Conservation (phyloP, 129 eudicot species). For the Lactuca sativa region DNA sequence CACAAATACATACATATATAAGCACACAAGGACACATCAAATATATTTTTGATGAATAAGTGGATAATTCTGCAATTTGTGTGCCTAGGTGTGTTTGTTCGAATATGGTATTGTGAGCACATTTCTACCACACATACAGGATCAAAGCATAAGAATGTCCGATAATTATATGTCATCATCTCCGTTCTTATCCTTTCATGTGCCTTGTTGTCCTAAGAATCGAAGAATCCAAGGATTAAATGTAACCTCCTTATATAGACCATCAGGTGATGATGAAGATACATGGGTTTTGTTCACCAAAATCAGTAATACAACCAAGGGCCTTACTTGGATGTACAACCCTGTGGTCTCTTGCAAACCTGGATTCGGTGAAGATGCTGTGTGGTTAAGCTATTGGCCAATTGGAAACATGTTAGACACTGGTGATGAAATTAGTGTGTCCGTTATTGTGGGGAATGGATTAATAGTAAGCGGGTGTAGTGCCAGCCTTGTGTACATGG, state of each 20-base stretch:
- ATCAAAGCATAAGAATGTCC: no score
- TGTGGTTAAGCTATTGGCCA: slow-evolving; percentile 39
- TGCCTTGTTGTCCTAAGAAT: slow-evolving; percentile 7
- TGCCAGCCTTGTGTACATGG: background rate
- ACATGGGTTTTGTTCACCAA: background rate
- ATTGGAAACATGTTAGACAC: slow-evolving; percentile 15
- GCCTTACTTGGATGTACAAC: slow-evolving; percentile 22
- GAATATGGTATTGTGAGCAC: no score
- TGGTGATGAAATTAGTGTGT: background rate
- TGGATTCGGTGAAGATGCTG: slow-evolving; percentile 3
- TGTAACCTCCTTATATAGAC: no score
- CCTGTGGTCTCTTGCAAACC: slow-evolving; percentile 13
- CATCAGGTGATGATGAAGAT: no score
- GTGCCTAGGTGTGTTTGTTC: no score
- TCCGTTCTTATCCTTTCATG: slow-evolving; percentile 6
- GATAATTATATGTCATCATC: background rate
- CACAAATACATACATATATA: background rate
- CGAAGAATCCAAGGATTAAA: background rate
- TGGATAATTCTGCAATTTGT: background rate
- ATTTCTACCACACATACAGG: no score
- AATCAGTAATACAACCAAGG: slow-evolving; percentile 25
- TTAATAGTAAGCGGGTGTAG: background rate
- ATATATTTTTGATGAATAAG: slow-evolving; percentile 9
- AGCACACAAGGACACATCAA: background rate
- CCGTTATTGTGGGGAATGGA: background rate